A percentile compares a stretch with the other conserved stretches of the same genome.
These are phyloP conservation scores for Sideroxylon spinosum DNA, from an alignment of 179 eudicot species.

Conservation along the genomic window DNA sequence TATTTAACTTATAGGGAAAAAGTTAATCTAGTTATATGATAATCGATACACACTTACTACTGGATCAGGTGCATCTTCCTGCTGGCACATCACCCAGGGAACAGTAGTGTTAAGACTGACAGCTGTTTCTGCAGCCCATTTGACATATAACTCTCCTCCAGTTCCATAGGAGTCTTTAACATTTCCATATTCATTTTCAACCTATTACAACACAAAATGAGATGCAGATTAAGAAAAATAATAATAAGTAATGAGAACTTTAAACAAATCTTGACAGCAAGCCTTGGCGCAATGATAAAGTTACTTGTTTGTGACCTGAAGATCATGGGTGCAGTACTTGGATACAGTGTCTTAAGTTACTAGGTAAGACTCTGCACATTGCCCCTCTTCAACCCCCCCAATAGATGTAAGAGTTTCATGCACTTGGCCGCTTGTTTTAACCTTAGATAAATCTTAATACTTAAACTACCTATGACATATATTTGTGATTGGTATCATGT, in stretches of 20 bases:
- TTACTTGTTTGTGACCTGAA: too few species aligned
- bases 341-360: too few species aligned
- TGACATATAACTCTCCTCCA: slow-evolving; percentile 37
- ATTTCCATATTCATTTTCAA: slow-evolving; percentile 53
- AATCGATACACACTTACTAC: slow-evolving; percentile 24
- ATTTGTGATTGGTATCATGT: background rate
- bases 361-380: too few species aligned
- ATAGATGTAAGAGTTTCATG: too few species aligned
- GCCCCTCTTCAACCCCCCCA: too few species aligned
- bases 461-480: background rate
- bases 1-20: background rate
- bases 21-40: background rate
- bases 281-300: too few species aligned
- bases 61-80: slow-evolving; percentile 45
- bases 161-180: slow-evolving; percentile 39
- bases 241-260: background rate
- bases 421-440: too few species aligned
- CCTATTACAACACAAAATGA: slow-evolving; percentile 23
- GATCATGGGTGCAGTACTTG: too few species aligned
- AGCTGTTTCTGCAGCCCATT: slow-evolving; percentile 56
- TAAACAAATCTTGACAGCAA: background rate
- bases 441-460: background rate
- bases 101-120: slow-evolving; percentile 37
- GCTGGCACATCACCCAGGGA: slow-evolving; percentile 57
- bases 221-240: background rate